Evolutionary conservation across 768 basidiomycete genomes (phyloP).

Genomic region (Mycena galopus): DNA sequence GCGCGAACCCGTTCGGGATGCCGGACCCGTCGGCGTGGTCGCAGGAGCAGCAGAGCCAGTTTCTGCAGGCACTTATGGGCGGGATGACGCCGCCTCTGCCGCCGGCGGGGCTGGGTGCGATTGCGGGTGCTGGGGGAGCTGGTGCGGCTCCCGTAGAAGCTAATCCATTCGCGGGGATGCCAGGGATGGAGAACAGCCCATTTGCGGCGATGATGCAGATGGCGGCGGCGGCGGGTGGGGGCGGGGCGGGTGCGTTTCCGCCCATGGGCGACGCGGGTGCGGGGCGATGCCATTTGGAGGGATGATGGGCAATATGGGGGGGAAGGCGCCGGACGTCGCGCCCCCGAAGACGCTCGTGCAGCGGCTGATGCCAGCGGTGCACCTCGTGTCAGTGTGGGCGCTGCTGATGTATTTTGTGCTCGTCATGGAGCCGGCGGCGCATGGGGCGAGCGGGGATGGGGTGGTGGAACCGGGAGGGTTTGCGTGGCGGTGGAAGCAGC

Average conservation of each 20-base stretch:
- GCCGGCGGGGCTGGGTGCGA: background rate
- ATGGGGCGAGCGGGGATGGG: slow-evolving; percentile 53
- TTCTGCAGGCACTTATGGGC: slow-evolving; percentile 75
- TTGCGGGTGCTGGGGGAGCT: background rate
- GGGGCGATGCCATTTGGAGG: background rate
- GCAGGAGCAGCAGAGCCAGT: slow-evolving; percentile 75
- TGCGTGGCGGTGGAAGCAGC: slow-evolving; percentile 76
- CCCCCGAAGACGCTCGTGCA: slow-evolving; percentile 63
- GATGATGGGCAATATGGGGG: slow-evolving; percentile 9
- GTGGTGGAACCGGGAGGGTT: slow-evolving; percentile 45
- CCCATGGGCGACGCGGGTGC: background rate
- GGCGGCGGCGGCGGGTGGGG: slow-evolving; percentile 7
- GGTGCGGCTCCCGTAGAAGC: slow-evolving; percentile 2
- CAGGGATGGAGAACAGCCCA: slow-evolving; percentile 54
- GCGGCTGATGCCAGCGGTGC: slow-evolving; percentile 74
- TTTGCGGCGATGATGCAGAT: slow-evolving; percentile 54
- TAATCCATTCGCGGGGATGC: slow-evolving; percentile 21
- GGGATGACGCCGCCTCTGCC: slow-evolving; percentile 29
- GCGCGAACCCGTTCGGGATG: slow-evolving; percentile 2
- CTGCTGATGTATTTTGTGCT: slow-evolving; percentile 78
- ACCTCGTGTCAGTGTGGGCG: slow-evolving; percentile 73
- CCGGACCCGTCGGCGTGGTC: slow-evolving; percentile 75
- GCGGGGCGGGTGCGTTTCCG: background rate
- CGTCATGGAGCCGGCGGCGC: slow-evolving; percentile 70
- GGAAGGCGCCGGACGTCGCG: slow-evolving; percentile 43